Evolutionary conservation across 345 rosid species (phyloP).

Genomic region (Aegle marmelos): DNA sequence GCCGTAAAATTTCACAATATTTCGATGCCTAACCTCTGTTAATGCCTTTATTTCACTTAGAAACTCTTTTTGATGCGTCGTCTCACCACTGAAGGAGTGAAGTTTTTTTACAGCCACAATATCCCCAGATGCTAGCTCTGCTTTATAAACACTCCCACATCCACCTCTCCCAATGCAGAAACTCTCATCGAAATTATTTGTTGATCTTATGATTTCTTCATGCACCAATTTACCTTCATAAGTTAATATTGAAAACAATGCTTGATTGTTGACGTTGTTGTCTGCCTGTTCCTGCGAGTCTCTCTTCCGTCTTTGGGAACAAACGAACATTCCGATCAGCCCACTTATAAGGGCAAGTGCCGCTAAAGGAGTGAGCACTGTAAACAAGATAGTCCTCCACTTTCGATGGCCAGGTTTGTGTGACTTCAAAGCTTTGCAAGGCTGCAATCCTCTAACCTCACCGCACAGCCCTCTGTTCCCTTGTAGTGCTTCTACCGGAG

Average conservation of each 20-base stretch:
- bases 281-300: background rate
- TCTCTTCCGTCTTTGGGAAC: background rate
- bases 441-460: background rate
- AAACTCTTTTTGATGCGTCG: background rate
- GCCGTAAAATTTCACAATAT: background rate
- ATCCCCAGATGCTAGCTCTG: background rate
- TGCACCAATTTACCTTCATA: conserved; percentile 18
- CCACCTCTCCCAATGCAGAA: conserved; percentile 22
- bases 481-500: background rate
- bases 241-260: background rate
- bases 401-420: background rate
- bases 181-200: conserved; percentile 4
- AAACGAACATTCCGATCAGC: background rate
- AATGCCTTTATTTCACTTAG: conserved; percentile 7
- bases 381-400: background rate
- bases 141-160: background rate
- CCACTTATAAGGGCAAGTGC: background rate
- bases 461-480: conserved; percentile 26
- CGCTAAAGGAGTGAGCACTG: background rate
- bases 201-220: conserved; percentile 12
- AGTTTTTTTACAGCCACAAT: conserved; percentile 13
- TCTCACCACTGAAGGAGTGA: background rate
- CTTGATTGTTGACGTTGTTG: background rate
- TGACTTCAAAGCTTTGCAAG: background rate
- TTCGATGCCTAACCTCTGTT: conserved; percentile 5